Base-by-base conservation (phyloP, 495 filamentous ascomycete genomes). In the Neurospora sp. region DNA sequence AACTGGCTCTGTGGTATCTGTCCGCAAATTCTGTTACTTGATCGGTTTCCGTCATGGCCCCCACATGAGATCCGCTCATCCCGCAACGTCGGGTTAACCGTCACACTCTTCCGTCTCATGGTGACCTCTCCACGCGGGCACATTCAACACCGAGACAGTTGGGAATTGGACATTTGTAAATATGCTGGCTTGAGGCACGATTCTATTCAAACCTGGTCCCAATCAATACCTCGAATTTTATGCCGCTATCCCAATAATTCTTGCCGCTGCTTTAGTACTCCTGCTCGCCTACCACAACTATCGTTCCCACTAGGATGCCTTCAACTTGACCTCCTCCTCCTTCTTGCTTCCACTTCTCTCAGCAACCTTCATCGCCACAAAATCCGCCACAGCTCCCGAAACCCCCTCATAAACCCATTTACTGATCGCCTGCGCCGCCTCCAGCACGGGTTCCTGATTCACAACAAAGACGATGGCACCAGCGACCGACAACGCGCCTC, bases 311-410 rank as follows among this genome's bases (percentile, higher is more conserved):
- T 4, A 35, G 31, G 54, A 66, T 62, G 54, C 54, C 54, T 62
- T 62, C 54, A 66, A 35, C 27, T 66, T 66, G 14, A 66, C 27
- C 54, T 66, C 54, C 48, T 31, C 7, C 4, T 42, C 40, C 12
- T 62, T 27, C 20, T 35, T 16, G 7, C 38, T 4, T 4, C 27
- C n/a, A 10, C 38, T 9, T 11, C 38, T 74, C 42, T 39, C 66
- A 54, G 59, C 73, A 35, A 76, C 39, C 27, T 70, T 62, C 37
- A 70, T 40, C 46, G 62, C 39, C 3, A 73, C 75, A 73, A 78
- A 78, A 39, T 80, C 77, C 39, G 72, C 23, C 10, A 79, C 38
- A 23, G 75, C 76, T 11, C 72, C 75, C 44, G 72, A 70, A 9
- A 78, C 70, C 35, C 76, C 78, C 39, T 74, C 20, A 1, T 66